These are phyloP conservation scores for Rhizopogon rudus DNA, from an alignment of 768 basidiomycete genomes.

Conservation along the genomic window DNA sequence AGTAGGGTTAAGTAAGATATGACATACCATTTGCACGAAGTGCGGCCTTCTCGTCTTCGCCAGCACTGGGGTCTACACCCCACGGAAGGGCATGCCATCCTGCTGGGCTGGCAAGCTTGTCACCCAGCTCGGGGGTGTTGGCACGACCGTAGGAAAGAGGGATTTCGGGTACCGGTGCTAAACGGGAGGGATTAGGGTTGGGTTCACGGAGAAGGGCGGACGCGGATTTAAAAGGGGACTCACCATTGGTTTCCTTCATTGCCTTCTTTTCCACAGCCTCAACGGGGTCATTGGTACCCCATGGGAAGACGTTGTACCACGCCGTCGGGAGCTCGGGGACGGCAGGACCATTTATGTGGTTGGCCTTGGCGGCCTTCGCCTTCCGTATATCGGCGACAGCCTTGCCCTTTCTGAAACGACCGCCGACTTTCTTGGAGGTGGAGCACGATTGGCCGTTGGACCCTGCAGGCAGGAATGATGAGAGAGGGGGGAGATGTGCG, in stretches of 20 bases:
- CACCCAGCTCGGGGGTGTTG: slow-evolving; percentile 61
- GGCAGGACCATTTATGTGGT: background rate
- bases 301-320: slow-evolving; percentile 66
- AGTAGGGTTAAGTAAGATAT: too few species aligned
- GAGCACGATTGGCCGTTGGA: slow-evolving; percentile 12
- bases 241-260: slow-evolving; percentile 12
- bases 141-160: slow-evolving; percentile 21
- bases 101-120: slow-evolving; percentile 73
- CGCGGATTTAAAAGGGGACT: background rate
- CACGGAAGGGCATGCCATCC: slow-evolving; percentile 91
- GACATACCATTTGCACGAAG: background rate
- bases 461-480: slow-evolving; percentile 20
- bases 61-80: slow-evolving; percentile 52
- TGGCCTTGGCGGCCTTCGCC: slow-evolving; percentile 13
- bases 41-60: slow-evolving; percentile 9
- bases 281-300: slow-evolving; percentile 83
- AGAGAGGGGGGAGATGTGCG: slow-evolving; percentile 18
- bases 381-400: slow-evolving; percentile 6
- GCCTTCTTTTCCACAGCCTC: slow-evolving; percentile 35
- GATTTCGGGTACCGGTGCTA: slow-evolving; percentile 8
- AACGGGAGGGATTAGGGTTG: background rate
- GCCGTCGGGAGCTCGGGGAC: slow-evolving; percentile 28
- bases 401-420: slow-evolving; percentile 12
- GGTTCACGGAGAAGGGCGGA: background rate
- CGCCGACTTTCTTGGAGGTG: background rate